These are phyloP conservation scores for Teratosphaeria epicoccoides DNA, from an alignment of 2,329 filamentous ascomycete genomes.

Conservation along the genomic window DNA sequence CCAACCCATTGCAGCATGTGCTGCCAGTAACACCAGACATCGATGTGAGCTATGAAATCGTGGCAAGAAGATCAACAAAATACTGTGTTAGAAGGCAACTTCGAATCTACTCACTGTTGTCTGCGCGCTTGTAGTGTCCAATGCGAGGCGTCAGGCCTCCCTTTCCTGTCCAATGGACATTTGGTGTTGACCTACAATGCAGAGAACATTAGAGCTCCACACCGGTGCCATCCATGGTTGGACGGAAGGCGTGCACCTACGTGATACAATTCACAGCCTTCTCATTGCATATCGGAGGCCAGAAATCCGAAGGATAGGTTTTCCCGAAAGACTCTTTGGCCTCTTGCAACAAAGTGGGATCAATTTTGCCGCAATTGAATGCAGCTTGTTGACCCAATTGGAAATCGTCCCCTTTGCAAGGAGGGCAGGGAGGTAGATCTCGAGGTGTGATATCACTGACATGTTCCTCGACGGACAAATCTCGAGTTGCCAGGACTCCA, in stretches of 20 bases:
- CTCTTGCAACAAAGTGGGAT: not conserved
- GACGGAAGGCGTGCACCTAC: too few relatives aligned
- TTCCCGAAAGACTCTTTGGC: not conserved
- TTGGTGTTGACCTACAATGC: not conserved
- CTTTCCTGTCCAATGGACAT: not conserved
- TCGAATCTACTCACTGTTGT: not conserved
- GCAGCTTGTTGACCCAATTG: not conserved
- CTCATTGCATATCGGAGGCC: not conserved
- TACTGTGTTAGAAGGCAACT: not conserved
- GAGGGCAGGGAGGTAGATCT: not conserved
- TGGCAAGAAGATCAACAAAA: not conserved
- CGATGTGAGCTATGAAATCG: not conserved
- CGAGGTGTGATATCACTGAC: not conserved
- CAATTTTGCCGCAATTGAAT: not conserved
- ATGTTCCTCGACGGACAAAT: not conserved
- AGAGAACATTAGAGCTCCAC: too few relatives aligned
- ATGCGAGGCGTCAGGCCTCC: not conserved
- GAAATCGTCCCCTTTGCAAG: not conserved
- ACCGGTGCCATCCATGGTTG: too few relatives aligned
- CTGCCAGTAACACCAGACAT: not conserved
- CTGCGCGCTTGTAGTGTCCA: not conserved
- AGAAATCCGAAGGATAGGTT: not conserved
- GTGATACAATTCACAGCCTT: not conserved
- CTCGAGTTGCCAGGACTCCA: too few relatives aligned
- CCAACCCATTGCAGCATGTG: not conserved